Evolutionary conservation across 176 grass and related monocot genomes (phyloP), one percentile per base, ranked within the genome.

Genomic region (Bonia amplexicaulis): DNA sequence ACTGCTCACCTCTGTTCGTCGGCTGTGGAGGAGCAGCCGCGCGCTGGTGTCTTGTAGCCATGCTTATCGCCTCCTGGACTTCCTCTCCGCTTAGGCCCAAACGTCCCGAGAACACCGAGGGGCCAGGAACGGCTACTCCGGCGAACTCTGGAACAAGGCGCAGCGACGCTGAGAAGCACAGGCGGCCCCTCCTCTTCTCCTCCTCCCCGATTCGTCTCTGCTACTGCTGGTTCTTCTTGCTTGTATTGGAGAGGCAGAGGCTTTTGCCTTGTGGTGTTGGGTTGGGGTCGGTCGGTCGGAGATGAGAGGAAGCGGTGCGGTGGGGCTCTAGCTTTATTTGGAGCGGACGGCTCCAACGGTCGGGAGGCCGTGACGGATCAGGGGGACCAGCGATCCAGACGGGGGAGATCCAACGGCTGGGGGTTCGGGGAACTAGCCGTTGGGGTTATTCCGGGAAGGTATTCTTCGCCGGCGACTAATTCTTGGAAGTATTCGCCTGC

Each of bases 1-100:
- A 10, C 13, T 2, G 12, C 76, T 82, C 68, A 93, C 91, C 88
- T 90, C 31, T 26, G 52, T 87, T 90, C 66, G 68, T 81, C 64
- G 91, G 93, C 52, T 89, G 93, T 61, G 66, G 85, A 83, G 84
- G 76, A 10, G 86, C 85, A 71, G 58, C 86, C 46, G 60, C 85
- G 31, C 77, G 90, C 68, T 92, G 86, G 69, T 90, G 79, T 86
- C 74, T 92, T 0, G 93, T 89, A 35, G 90, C 96, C 96, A 99
- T 99, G 19, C 16, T 46, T 69, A 66, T 55, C 22, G 45, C 49
- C 39, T 40, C 37, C 26, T 40, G n/a, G 8, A 3, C 55, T 10
- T 15, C 60, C 29, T 26, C 44, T 47, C 7, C 23, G n/a, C 69
- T 13, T 61, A 26, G 59, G 23, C 59, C 12, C 59, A 62, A 62